Evolutionary conservation across 192 early-diverging fungal genomes (phyloP).

Genomic region (Chytriomyces sp.): DNA sequence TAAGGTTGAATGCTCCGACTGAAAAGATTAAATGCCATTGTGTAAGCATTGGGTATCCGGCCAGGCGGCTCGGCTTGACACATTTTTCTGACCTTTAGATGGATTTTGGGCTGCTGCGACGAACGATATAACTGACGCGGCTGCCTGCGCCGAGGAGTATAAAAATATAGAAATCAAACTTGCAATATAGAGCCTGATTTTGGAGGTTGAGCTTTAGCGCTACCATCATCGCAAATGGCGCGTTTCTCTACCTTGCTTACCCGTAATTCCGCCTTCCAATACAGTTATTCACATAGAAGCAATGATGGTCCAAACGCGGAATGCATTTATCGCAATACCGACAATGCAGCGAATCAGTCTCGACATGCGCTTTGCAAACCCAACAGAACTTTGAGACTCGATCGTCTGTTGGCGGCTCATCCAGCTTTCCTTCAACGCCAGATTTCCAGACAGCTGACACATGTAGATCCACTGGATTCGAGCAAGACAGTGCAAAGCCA

Average conservation of each 20-base stretch:
- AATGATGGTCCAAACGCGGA: conserved; percentile 55
- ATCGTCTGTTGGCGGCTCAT: not conserved
- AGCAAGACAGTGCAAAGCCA: conserved; percentile 27
- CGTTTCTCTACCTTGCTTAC: conserved; percentile 8
- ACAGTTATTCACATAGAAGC: conserved; percentile 59
- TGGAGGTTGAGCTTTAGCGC: no score
- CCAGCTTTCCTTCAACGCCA: not conserved
- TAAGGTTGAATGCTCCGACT: no score
- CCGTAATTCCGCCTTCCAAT: conserved; percentile 53
- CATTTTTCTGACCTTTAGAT: no score
- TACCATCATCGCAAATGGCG: no score
- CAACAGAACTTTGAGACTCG: conserved; percentile 10
- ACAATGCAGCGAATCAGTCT: conserved; percentile 52
- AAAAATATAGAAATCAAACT: not conserved
- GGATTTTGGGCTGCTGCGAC: not conserved
- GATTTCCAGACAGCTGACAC: not conserved
- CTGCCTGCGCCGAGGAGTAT: conserved; percentile 6
- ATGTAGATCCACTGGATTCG: conserved; percentile 39
- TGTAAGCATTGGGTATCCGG: no score
- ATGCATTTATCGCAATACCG: conserved; percentile 60
- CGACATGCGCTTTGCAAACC: conserved; percentile 20
- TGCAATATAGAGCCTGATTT: not conserved
- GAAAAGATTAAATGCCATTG: no score
- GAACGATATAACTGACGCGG: conserved; percentile 8
- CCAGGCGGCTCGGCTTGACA: no score